Conservation (phyloP, 192 early-diverging fungal genomes). For the Chytriomyces sp. region DNA sequence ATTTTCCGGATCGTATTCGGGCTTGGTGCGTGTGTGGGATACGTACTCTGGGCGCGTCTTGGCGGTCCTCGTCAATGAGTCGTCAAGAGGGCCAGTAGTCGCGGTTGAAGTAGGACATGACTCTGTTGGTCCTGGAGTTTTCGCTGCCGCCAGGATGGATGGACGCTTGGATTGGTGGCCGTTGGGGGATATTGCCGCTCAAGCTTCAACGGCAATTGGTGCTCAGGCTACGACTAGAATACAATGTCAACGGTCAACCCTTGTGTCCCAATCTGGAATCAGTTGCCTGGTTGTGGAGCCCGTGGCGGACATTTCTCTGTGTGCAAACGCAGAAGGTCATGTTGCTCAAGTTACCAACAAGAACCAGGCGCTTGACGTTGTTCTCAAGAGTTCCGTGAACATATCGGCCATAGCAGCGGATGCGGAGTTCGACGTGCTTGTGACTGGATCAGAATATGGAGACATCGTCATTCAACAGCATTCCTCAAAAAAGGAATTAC, state of each 20-base stretch:
- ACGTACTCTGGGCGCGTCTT: no score
- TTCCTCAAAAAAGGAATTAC: slow-evolving; percentile 8
- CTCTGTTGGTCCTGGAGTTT: neutral
- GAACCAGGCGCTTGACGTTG: no score
- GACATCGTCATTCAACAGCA: slow-evolving; percentile 5
- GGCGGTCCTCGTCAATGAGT: no score
- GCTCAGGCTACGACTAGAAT: no score
- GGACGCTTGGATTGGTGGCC: neutral
- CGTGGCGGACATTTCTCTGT: no score
- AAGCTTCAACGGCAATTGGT: neutral
- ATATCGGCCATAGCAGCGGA: neutral
- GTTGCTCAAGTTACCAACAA: no score
- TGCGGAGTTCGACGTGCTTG: neutral
- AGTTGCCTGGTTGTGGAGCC: no score
- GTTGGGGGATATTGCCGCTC: neutral
- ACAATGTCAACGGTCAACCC: no score
- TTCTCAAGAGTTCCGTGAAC: neutral
- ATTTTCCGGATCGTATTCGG: neutral
- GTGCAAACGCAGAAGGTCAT: no score
- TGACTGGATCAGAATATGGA: neutral
- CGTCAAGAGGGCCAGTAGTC: neutral
- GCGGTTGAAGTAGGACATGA: neutral
- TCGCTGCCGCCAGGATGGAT: slow-evolving; percentile 26
- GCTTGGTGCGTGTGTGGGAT: slow-evolving; percentile 25
- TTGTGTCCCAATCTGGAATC: no score